Evolutionary conservation across 345 rosid species (phyloP).

Genomic region (Hypericum perforatum): DNA sequence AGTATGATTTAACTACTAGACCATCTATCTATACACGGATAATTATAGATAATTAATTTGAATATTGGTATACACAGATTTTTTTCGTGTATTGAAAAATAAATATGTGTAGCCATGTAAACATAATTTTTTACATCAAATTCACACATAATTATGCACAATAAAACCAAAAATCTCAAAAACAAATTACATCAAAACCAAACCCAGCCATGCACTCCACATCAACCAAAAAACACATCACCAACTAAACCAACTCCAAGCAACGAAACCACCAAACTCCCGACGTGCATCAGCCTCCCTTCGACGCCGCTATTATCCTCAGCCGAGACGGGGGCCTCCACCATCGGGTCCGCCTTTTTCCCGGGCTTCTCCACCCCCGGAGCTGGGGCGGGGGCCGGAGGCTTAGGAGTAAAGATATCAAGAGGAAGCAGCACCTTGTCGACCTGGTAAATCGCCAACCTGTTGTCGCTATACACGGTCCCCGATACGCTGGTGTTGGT

Average conservation of each 20-base stretch:
- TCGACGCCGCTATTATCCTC: not conserved
- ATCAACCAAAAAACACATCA: no score
- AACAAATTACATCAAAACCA: no score
- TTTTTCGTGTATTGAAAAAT: no score
- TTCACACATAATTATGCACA: no score
- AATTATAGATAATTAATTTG: no score
- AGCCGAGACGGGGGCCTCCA: not conserved
- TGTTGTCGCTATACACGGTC: not conserved
- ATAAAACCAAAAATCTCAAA: no score
- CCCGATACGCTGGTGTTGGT: conserved; percentile 2
- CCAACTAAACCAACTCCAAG: not conserved
- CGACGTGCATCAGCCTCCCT: not conserved
- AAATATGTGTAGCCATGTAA: no score
- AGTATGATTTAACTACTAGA: no score
- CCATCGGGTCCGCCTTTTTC: not conserved
- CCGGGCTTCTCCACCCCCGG: not conserved
- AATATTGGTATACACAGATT: no score
- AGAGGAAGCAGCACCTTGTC: conserved; percentile 6
- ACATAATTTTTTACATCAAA: no score
- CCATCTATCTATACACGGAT: no score
- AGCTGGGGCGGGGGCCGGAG: conserved; percentile 3
- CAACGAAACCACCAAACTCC: not conserved
- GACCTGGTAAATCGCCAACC: not conserved
- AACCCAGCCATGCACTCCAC: no score
- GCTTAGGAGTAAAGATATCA: conserved; percentile 6